phyloP scores from a whole-genome alignment of 169 alveolate species.

The Plasmodium inui region DNA sequence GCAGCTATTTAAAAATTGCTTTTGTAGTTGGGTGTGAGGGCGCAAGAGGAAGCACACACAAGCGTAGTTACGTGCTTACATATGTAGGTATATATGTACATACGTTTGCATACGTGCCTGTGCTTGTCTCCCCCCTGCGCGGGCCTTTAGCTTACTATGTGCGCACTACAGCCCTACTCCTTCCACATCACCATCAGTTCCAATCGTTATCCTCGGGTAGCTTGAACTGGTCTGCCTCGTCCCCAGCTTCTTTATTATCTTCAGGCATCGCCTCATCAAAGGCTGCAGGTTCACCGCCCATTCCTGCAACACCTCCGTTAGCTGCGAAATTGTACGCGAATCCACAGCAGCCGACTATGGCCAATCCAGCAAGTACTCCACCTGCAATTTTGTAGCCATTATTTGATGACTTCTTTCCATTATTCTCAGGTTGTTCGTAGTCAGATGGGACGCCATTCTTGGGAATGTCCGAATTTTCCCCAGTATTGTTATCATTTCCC shows the following conservation, averaged over 20 bases:
- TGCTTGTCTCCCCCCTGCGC: neutral
- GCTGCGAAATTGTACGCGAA: conserved; percentile 44
- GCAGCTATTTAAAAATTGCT: neutral
- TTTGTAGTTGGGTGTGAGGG: neutral
- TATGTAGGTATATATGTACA: neutral
- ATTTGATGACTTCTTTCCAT: neutral
- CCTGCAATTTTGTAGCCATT: conserved; percentile 73
- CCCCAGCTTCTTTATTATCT: conserved; percentile 29
- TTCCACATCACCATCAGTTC: conserved; percentile 5
- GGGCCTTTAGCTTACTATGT: neutral
- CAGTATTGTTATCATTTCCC: neutral
- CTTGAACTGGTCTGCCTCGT: conserved; percentile 58
- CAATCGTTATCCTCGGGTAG: conserved; percentile 74
- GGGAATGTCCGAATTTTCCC: neutral
- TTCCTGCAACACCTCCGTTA: conserved; percentile 15
- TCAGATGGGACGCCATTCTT: neutral
- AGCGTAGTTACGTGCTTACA: neutral
- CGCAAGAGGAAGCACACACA: neutral
- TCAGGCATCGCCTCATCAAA: conserved; percentile 61
- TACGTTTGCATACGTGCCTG: neutral
- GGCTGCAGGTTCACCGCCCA: conserved; percentile 31
- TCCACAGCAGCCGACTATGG: conserved; percentile 49
- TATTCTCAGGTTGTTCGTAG: conserved; percentile 1
- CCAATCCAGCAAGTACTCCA: conserved; percentile 65
- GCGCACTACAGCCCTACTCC: neutral